Evolutionary conservation across 1,284 basidiomycete species (phyloP), one percentile per base, ranked within the genome.

Genomic region (Pterulicium gracile): DNA sequence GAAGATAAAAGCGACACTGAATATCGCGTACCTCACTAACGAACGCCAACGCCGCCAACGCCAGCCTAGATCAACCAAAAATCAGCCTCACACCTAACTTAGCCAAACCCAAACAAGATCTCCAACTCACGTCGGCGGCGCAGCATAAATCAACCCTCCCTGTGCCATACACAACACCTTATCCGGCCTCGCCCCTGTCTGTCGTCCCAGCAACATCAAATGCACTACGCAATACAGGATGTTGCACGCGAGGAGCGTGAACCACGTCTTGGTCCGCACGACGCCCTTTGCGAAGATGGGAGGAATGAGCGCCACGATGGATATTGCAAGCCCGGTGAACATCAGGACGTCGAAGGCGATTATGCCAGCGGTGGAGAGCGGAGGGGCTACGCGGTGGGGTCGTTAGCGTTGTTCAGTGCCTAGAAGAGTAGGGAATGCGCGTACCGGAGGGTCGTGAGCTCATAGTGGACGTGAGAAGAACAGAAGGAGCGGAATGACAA

Each of bases 141-240:
- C 46, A 13, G 47, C 50, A 40, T 47, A 51, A 14, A 49, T 44
- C 21, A 51, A 36, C 18, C 47, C 47, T 15, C 35, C 40, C 34
- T 49, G 50, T 19, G 43, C 35, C 14, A 46, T 22, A 32, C 50
- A 51, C 15, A 49, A 24, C 14, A 15, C 14, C 7, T 47, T 40
- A 7, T 47, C 18, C 4, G 50, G 50, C 13, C 34, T 17, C 13
- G 35, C 18, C 24, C 44, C 47, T 14, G n/a, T 46, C 42, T 51
- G 50, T 17, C 44, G 47, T 14, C 50, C 50, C 5, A 49, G 35
- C 5, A 51, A 45, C 7, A 49, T 15, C n/a, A 51, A 35, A 19
- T 24, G 48, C 3, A 47, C 48, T 12, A 49, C 36, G 20, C 50
- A 49, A 24, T 49, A 51, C 12, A 47, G 27, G 27, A 32, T 32